Percentiles rank a stretch among this genome's conserved stretches.
These are phyloP conservation scores for Fomes fomentarius DNA, from an alignment of 1,284 basidiomycete species.

Conservation along the genomic window DNA sequence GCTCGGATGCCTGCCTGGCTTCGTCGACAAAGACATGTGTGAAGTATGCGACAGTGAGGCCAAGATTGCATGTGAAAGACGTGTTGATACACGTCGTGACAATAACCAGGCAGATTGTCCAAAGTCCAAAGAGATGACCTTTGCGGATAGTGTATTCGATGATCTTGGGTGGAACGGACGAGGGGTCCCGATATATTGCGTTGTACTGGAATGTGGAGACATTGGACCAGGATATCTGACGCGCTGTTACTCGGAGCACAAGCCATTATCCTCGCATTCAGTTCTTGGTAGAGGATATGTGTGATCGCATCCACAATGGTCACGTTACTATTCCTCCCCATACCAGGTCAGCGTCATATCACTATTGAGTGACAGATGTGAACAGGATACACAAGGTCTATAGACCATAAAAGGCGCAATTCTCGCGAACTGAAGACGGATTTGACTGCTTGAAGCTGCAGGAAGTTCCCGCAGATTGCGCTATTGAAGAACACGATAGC, in stretches of 20 bases:
- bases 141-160: constrained; percentile 42
- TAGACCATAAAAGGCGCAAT: constrained; percentile 63
- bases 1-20: constrained; percentile 65
- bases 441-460: constrained; percentile 56
- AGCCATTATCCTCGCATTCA: constrained; percentile 54
- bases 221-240: constrained; percentile 60
- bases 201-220: constrained; percentile 67
- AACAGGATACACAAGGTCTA: constrained; percentile 51
- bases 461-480: constrained; percentile 48
- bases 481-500: constrained; percentile 40
- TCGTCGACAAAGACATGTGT: constrained; percentile 68
- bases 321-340: constrained; percentile 73
- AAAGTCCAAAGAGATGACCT: constrained; percentile 51
- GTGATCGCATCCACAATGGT: constrained; percentile 67
- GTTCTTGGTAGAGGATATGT: constrained; percentile 51
- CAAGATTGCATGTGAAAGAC: constrained; percentile 56
- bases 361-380: too few relatives aligned
- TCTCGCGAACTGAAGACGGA: constrained; percentile 52
- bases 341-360: constrained; percentile 51
- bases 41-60: constrained; percentile 60
- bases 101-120: constrained; percentile 48
- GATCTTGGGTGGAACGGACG: constrained; percentile 47
- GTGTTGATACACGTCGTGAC: constrained; percentile 67
- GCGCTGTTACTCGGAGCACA: constrained; percentile 70
- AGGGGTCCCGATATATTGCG: constrained; percentile 57